Base-by-base conservation (phyloP, 495 filamentous ascomycete genomes). In the Barbatosphaeria neglecta region DNA sequence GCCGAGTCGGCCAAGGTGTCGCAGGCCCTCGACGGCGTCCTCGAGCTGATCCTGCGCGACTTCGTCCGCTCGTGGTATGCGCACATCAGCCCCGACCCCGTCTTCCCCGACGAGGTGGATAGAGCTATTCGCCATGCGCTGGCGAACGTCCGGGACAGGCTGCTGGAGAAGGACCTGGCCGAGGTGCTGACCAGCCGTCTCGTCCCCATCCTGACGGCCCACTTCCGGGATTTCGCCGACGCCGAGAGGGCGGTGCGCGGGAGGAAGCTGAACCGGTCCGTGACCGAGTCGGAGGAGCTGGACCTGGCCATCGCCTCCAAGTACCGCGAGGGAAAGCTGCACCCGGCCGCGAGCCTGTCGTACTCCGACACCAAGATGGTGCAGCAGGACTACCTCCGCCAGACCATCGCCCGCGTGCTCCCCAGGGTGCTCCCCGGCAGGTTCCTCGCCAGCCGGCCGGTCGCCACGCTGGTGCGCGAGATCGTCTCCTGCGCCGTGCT, bases 281-380 rank as follows among this genome's bases (percentile, higher is more conserved):
- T 99, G 24, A 99, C 93, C 9, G 93, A 99, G 63, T 94, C 89
- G 2, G 90, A 95, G 53, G 93, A 97, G 69, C 69, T 99, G 49
- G 85, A 96, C 64, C 70, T 93, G 51, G 92, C 92, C 1, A 94
- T 97, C 59, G 92, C 92, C 41, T 82, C 74, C 20, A 97, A 94
- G 65, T 99, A 90, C 62, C 81, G 76, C 38, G 83, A 92, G 58
- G 92, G 92, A 27, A 86, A 84, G 49, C 66, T 99, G 47, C 93
- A 99, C 59, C 78, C 87, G 18, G 93, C 92, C 11, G 89, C 85
- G n/a, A 83, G 81, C 6, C 62, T 95, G 49, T 75, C 82, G 27
- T 84, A 83, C 54, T 83, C 86, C 15, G 87, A 95, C 56, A 86
- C 81, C 40, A 90, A 84, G 58, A 60, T 80, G 5, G 74, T 83